Evolutionary conservation across 306 rosid genomes (phyloP).

Genomic region (Boehmeria nivea): DNA sequence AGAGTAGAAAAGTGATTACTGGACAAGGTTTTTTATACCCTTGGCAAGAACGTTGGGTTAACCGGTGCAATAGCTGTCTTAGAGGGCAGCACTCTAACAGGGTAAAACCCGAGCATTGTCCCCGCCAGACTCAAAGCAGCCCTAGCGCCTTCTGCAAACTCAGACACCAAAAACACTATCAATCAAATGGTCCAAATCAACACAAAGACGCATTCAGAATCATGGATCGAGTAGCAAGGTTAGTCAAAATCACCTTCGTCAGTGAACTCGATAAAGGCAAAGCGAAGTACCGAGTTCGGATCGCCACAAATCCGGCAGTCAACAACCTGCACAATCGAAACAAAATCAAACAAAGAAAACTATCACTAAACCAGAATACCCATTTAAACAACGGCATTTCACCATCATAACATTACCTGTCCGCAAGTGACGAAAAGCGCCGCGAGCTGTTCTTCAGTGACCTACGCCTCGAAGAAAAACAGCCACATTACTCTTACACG

Average conservation of each 20-base stretch:
- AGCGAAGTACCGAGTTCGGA: conserved; percentile 41
- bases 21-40: conserved; percentile 35
- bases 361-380: not conserved
- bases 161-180: not conserved
- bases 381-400: conserved; percentile 4
- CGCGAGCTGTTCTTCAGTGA: conserved; percentile 43
- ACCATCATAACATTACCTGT: conserved; percentile 23
- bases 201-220: not conserved
- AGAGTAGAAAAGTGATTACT: not conserved
- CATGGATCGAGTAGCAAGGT: not conserved
- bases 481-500: conserved; percentile 10
- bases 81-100: conserved; percentile 44
- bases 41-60: conserved; percentile 43
- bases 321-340: conserved; percentile 26
- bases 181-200: conserved; percentile 4
- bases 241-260: conserved; percentile 29
- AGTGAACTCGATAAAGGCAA: conserved; percentile 43
- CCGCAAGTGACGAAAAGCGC: conserved; percentile 36
- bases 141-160: conserved; percentile 33
- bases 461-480: conserved; percentile 14
- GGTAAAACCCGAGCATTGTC: conserved; percentile 45
- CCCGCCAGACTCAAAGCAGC: conserved; percentile 41
- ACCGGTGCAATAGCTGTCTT: conserved; percentile 48
- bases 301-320: conserved; percentile 46
- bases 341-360: not conserved